A percentile compares a stretch with the other conserved stretches of the same genome.
Evolutionary conservation across 495 filamentous ascomycete species (phyloP).

Genomic region (Cercophora newfieldiana): DNA sequence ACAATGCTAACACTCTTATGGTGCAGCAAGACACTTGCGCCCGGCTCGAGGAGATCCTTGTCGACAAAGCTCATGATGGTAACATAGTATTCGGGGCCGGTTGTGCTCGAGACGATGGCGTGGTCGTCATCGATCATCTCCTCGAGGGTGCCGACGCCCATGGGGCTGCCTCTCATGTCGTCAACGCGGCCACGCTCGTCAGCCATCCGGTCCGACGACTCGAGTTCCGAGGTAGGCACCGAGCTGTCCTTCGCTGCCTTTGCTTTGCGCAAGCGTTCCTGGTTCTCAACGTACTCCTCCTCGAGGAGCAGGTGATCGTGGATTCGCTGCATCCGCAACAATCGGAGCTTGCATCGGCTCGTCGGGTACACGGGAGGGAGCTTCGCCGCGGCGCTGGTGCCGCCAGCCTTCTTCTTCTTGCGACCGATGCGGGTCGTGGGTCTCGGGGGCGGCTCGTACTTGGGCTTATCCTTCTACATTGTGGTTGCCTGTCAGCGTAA

Average conservation of each 20-base stretch:
- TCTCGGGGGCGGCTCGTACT: slow-evolving; percentile 96
- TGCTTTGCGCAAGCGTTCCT: slow-evolving; percentile 88
- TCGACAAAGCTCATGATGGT: slow-evolving; percentile 99
- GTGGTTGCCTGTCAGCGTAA: slow-evolving; percentile 20
- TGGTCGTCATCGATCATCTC: slow-evolving; percentile 99
- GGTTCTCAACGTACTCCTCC: slow-evolving; percentile 98
- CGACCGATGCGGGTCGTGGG: slow-evolving; percentile 97
- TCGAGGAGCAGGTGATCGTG: slow-evolving; percentile 96
- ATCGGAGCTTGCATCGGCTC: slow-evolving; percentile 93
- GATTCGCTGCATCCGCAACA: slow-evolving; percentile 96
- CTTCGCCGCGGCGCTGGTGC: slow-evolving; percentile 90
- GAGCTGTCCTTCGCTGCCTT: slow-evolving; percentile 74
- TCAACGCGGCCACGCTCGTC: slow-evolving; percentile 96
- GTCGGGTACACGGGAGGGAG: slow-evolving; percentile 91
- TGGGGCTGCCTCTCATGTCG: slow-evolving; percentile 97
- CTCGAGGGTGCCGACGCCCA: slow-evolving; percentile 97
- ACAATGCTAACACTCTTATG: slow-evolving; percentile 99
- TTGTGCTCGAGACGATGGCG: slow-evolving; percentile 96
- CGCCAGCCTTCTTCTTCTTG: slow-evolving; percentile 92
- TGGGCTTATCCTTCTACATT: slow-evolving; percentile 94
- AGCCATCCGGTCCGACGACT: slow-evolving; percentile 74
- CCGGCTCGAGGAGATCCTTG: slow-evolving; percentile 96
- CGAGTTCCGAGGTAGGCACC: slow-evolving; percentile 59
- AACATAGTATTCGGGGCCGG: slow-evolving; percentile 98
- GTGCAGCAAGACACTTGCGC: slow-evolving; percentile 91